phyloP scores from a whole-genome alignment of 2,329 filamentous ascomycete genomes.

The Emergomyces orientalis region DNA sequence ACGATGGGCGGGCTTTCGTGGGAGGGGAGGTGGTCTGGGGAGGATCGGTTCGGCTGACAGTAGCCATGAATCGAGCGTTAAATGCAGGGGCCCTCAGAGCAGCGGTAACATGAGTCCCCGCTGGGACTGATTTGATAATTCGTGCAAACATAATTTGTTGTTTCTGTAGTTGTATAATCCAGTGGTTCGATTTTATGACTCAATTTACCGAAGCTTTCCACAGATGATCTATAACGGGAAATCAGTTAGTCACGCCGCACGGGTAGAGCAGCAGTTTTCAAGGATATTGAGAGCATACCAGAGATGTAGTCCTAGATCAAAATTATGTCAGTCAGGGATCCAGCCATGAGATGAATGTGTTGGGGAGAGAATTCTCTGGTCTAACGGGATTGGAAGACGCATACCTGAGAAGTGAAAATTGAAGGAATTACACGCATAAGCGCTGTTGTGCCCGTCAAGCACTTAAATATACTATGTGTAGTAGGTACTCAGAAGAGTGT shows the following conservation, averaged over 20 bases:
- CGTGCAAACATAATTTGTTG: constrained; percentile 45
- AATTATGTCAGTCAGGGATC: constrained; percentile 14
- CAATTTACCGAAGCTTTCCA: constrained; percentile 59
- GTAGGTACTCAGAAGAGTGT: constrained; percentile 15
- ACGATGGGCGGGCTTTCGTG: constrained; percentile 55
- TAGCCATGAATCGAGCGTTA: constrained; percentile 48
- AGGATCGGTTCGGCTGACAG: constrained; percentile 59
- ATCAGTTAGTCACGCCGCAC: constrained; percentile 16
- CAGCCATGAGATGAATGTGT: neutral
- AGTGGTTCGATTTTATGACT: constrained; percentile 26
- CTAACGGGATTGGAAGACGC: constrained; percentile 19
- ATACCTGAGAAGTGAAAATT: constrained; percentile 79
- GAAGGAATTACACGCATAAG: constrained; percentile 81
- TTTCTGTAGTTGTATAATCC: constrained; percentile 20
- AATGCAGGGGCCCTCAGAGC: constrained; percentile 26
- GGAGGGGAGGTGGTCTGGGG: constrained; percentile 33
- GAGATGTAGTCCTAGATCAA: constrained; percentile 53
- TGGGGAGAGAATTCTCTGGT: neutral
- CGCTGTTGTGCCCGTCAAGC: constrained; percentile 44
- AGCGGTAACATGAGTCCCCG: constrained; percentile 39
- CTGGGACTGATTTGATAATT: constrained; percentile 44
- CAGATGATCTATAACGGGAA: constrained; percentile 47
- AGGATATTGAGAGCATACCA: constrained; percentile 33
- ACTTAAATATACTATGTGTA: constrained; percentile 19
- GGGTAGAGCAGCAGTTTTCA: constrained; percentile 7